These are phyloP conservation scores for Colletotrichum gloeosporioides DNA, from an alignment of 2,329 filamentous ascomycete species.

Conservation along the genomic window DNA sequence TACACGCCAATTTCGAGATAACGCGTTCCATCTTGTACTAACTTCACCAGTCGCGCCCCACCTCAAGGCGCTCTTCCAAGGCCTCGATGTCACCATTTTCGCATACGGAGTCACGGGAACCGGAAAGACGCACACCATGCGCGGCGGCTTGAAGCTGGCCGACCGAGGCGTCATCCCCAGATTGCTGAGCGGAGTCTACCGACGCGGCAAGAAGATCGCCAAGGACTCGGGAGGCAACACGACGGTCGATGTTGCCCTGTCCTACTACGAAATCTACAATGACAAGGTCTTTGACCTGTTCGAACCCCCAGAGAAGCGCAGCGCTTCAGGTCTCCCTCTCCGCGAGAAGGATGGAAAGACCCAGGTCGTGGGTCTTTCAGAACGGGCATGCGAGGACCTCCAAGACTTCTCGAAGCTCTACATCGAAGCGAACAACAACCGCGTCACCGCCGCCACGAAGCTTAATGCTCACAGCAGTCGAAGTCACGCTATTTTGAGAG, in stretches of 20 bases:
- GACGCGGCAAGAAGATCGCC: constrained; percentile 81
- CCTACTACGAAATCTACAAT: constrained; percentile 97
- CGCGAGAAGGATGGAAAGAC: constrained; percentile 88
- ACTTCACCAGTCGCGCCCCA: constrained; percentile 75
- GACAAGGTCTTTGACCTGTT: constrained; percentile 94
- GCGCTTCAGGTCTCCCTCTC: constrained; percentile 78
- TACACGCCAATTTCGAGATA: constrained; percentile 6
- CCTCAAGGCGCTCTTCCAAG: constrained; percentile 89
- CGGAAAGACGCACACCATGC: constrained; percentile 96
- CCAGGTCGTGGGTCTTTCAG: constrained; percentile 83
- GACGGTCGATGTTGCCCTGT: constrained; percentile 75
- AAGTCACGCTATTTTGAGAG: constrained; percentile 88
- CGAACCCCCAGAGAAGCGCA: constrained; percentile 86
- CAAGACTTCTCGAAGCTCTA: constrained; percentile 92
- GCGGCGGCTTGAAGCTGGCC: constrained; percentile 83
- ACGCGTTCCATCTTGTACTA: neutral
- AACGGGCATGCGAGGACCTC: constrained; percentile 80
- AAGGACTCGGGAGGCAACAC: constrained; percentile 78
- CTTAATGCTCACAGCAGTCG: constrained; percentile 90
- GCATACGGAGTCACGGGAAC: constrained; percentile 94
- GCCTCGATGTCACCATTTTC: constrained; percentile 87
- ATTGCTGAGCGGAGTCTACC: constrained; percentile 83
- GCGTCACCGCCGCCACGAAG: constrained; percentile 89
- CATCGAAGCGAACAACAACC: constrained; percentile 89
- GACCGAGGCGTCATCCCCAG: constrained; percentile 89